phyloP scores from a whole-genome alignment of 257 asterid species.

The Nicotiana sylvestris region DNA sequence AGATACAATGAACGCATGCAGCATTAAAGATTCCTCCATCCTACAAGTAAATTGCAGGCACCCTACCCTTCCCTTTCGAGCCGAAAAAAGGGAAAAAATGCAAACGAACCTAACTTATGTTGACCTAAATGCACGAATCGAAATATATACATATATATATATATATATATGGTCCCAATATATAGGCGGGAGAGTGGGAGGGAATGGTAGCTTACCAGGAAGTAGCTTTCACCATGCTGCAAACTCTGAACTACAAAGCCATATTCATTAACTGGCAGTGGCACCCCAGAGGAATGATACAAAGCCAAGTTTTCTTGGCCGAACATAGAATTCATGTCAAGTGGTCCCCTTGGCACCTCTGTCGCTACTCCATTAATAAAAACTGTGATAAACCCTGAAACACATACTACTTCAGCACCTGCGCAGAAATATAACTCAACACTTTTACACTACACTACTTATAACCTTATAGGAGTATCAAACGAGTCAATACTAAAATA shows the following conservation, averaged over 20 bases:
- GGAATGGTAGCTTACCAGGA: neutral
- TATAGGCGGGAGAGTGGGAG: no score
- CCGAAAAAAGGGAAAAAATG: neutral
- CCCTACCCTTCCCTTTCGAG: neutral
- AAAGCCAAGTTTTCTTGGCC: neutral
- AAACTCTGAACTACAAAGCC: neutral
- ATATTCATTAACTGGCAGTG: neutral
- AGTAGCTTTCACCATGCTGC: conserved; percentile 10
- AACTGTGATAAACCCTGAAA: neutral
- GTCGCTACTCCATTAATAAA: neutral
- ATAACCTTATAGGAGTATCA: no score
- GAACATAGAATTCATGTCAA: conserved; percentile 1
- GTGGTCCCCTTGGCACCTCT: conserved; percentile 6
- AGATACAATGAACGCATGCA: neutral
- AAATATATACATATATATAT: no score
- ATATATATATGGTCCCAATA: no score
- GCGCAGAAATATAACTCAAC: neutral
- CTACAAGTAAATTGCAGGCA: neutral
- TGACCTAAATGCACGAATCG: neutral
- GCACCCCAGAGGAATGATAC: conserved; percentile 4
- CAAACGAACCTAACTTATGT: neutral
- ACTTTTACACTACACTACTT: no score
- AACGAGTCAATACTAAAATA: no score
- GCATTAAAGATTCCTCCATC: neutral
- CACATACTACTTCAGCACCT: no score